Base-by-base conservation (phyloP, 1,284 basidiomycete species). In the Trametes polyzona region DNA sequence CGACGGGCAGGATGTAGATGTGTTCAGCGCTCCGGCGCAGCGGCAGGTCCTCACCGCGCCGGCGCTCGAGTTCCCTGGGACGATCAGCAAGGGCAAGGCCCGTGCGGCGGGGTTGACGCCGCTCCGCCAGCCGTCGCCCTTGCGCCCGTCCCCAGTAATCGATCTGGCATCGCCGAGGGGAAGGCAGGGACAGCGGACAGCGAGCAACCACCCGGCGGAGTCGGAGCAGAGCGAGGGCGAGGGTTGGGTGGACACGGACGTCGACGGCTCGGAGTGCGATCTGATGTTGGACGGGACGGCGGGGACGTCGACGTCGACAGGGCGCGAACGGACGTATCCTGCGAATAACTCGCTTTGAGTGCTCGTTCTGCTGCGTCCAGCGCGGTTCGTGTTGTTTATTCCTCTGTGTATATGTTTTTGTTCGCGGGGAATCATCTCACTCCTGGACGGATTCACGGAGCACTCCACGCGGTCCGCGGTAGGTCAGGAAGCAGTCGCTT, bases 171-270 rank as follows among this genome's bases (percentile, higher is more conserved):
- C 60, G 2, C 51, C 53, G 5, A n/a, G n/a, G n/a, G n/a, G n/a
- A n/a, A n/a, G n/a, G n/a, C n/a, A n/a, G n/a, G n/a, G n/a, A n/a
- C n/a, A n/a, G n/a, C n/a, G n/a, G n/a, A n/a, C n/a, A n/a, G n/a
- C n/a, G n/a, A n/a, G n/a, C 49, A 40, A 12, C 41, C 43, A 4
- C 41, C 47, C n/a, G n/a, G 17, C 52, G n/a, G 32, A 50, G 24
- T 59, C 57, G 29, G 65, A 68, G 8, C 52, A 36, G 48, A 66
- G 68, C 49, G 69, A 71, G 55, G 67, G 57, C 12, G 73, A 73
- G 27, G 68, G 48, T 40, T 75, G 74, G 74, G 69, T 74, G 14
- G 73, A 75, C 56, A 75, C 73, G 39, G 74, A 75, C 55, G 66
- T 65, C 32, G 71, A 73, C 26, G 67, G 64, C 3, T 68, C 68